phyloP scores from a whole-genome alignment of 108 stramenopile genomes.

The Ochromonas danica region DNA sequence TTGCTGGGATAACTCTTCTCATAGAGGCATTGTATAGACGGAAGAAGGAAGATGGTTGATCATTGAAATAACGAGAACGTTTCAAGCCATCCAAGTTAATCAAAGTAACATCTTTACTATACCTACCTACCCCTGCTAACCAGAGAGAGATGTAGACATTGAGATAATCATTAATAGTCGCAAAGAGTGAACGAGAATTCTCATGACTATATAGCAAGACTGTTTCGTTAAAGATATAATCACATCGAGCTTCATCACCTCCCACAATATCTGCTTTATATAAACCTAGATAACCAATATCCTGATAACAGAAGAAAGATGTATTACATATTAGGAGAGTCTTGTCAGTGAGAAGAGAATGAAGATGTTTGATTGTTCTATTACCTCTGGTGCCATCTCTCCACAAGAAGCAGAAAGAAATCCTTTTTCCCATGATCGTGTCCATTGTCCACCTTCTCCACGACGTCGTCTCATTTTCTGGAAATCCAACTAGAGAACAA shows the following conservation, averaged over 20 bases:
- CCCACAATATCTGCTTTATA: constrained; percentile 20
- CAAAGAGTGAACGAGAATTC: background rate
- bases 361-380: too few relatives aligned
- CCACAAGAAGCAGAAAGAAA: constrained; percentile 11
- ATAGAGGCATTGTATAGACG: background rate
- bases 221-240: constrained; percentile 24
- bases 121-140: background rate
- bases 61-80: background rate
- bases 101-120: background rate
- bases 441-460: background rate
- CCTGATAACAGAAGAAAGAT: too few relatives aligned
- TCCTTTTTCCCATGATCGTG: constrained; percentile 2
- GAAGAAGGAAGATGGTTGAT: background rate
- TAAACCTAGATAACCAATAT: background rate
- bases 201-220: constrained; percentile 7
- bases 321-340: too few relatives aligned
- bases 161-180: background rate
- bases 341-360: too few relatives aligned
- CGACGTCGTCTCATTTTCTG: background rate
- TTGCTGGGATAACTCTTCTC: background rate
- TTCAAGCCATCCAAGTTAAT: background rate
- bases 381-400: constrained; percentile 18
- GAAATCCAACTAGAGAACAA: constrained; percentile 10
- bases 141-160: background rate
- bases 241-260: background rate